Evolutionary conservation across 2,329 filamentous ascomycete genomes (phyloP), one percentile per base, ranked within the genome.

Genomic region (Claviceps africana): DNA sequence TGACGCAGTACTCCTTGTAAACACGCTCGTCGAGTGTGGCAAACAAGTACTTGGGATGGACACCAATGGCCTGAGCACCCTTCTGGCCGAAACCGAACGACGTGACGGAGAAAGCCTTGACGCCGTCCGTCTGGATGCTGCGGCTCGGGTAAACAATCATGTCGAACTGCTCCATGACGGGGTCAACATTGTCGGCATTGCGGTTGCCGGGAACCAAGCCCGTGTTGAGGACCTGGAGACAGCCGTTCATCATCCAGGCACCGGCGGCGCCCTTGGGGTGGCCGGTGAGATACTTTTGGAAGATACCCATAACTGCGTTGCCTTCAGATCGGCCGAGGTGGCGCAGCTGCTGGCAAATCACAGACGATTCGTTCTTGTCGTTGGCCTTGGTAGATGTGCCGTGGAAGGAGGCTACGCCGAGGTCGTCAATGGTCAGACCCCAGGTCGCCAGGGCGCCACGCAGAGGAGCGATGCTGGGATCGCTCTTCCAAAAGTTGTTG

Each of bases 201-300:
- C 90, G 86, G 75, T 98, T 98, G 55, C 93, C 93, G 15, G 93
- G 93, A 25, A 98, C 91, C 48, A 98, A 76, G 64, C 93, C 93
- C 50, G 79, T 85, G 76, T 97, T 95, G 62, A 98, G 81, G 46
- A 96, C 88, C 70, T 98, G 93, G 67, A 98, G 75, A 68, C 88
- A 93, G 59, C 93, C 93, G 76, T 98, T 98, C 79, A 98, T 83
- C 93, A 98, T 98, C 90, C 93, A 98, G 48, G 91, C 93, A 76
- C 93, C 93, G 55, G 93, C 93, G 63, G 93, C 91, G 83, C 93
- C 93, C 82, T 98, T 98, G 64, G 93, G 93, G 68, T 98, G 93
- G 70, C 93, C 93, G 51, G 94, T 98, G 56, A 98, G 83, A 70
- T 94, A 97, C 73, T 98, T 98, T 73, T 98, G 93, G 86, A 97